Base-by-base conservation (phyloP, 2,329 filamentous ascomycete species). In the Fusarium sp. region DNA sequence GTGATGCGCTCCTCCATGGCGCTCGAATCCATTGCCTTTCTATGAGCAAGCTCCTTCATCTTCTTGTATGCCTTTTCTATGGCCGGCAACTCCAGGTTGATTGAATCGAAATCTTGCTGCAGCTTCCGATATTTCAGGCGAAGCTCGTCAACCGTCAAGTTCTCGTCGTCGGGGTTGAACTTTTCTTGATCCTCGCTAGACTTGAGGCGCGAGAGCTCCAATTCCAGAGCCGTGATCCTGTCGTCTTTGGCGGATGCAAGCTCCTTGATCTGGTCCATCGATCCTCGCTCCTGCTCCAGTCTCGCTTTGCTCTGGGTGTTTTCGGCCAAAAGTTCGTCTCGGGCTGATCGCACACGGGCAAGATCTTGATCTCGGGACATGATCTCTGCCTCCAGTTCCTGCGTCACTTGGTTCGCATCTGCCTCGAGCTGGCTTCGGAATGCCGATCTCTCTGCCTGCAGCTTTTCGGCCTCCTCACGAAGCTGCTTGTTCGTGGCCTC, bases 21-120 rank as follows among this genome's bases (percentile, higher is more conserved):
- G 7, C 88, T 86, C 62, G 93, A 91, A 71, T 98, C 95, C 77
- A 93, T 89, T 37, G 97, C 91, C 83, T 98, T 98, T 85, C 94
- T 96, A 61, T 93, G 92, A 9, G 95, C 95, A 67, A 98, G 83
- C 24, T 91, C 91, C 80, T 95, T 94, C 62, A 95, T 93, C 82
- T 95, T 96, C 82, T 93, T 97, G 86, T 95, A 98, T 1, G 96
- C 96, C 62, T 91, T 92, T 80, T 97, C 95, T 86, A 99, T 94
- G 0, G 94, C 94, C 4, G 94, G 92, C 64, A 99, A 83, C 83
- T 99, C 96, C 73, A 92, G 92, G 78, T 94, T 95, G 73, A 99
- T 92, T 62, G 96, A 91, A 50, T 92, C 88, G 79, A 95, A 96
- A 80, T 97, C 93, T 74, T 90, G 91, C 78, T 95, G 91, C 58